Percentiles rank a stretch among this genome's conserved stretches.
Evolutionary conservation across 2,329 filamentous ascomycete species (phyloP).

Genomic region (Penicillium occitanis): DNA sequence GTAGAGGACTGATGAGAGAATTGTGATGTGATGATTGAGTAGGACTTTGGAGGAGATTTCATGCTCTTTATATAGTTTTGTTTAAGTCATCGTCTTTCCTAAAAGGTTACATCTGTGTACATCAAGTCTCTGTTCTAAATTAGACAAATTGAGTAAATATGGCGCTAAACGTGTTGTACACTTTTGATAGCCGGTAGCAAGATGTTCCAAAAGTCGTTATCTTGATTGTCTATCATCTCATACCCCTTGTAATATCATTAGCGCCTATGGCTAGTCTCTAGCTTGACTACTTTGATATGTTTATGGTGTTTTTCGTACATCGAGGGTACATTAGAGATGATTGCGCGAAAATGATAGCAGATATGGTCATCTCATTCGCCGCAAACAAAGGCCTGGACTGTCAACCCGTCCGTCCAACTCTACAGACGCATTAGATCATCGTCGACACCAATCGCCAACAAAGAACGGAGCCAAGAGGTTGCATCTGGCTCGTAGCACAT

Average conservation of each 20-base stretch:
- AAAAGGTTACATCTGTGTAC: background rate
- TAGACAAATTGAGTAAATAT: background rate
- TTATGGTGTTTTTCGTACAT: background rate
- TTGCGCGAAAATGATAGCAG: conserved; percentile 4
- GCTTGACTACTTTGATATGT: background rate
- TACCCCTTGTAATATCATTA: background rate
- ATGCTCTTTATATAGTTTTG: background rate
- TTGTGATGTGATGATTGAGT: background rate
- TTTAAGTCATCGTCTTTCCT: background rate
- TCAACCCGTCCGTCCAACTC: background rate
- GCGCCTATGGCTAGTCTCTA: background rate
- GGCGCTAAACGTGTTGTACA: background rate
- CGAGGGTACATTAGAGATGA: background rate
- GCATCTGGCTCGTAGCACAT: background rate
- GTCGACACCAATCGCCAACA: background rate
- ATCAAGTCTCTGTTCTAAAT: background rate
- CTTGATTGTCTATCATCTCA: conserved; percentile 5
- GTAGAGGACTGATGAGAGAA: background rate
- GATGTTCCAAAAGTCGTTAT: conserved; percentile 1
- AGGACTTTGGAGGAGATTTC: background rate
- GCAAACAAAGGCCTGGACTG: background rate
- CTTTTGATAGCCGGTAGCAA: background rate
- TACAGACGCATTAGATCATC: background rate
- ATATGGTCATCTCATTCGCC: conserved; percentile 4
- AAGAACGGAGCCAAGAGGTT: conserved; percentile 6